A percentile compares a stretch with the other conserved stretches of the same genome.
phyloP scores from a whole-genome alignment of 2,329 filamentous ascomycete species.

The Nothophoma quercina region DNA sequence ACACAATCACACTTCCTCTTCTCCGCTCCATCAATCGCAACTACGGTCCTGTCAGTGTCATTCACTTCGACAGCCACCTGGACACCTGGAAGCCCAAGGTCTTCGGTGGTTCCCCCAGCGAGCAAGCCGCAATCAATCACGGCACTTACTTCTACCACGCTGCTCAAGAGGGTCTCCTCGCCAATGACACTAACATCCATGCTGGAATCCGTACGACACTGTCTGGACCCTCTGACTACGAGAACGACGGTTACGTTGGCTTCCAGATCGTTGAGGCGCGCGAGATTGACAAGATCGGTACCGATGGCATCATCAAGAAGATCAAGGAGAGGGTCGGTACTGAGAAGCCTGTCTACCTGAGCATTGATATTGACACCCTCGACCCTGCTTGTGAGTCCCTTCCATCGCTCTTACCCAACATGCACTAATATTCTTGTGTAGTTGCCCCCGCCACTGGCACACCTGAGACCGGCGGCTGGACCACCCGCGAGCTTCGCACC shows the following conservation, averaged over 20 bases:
- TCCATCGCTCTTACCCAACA: background rate
- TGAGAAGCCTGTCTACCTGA: constrained; percentile 78
- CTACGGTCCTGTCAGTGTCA: constrained; percentile 72
- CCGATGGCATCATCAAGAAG: constrained; percentile 77
- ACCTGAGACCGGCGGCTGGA: constrained; percentile 79
- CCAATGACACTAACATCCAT: constrained; percentile 86
- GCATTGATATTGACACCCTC: constrained; percentile 86
- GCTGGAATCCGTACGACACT: constrained; percentile 86
- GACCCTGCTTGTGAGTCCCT: constrained; percentile 74
- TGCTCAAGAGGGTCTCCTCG: constrained; percentile 76
- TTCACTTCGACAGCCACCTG: constrained; percentile 69
- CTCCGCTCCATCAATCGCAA: constrained; percentile 67
- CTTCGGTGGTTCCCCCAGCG: constrained; percentile 80
- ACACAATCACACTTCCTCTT: constrained; percentile 68
- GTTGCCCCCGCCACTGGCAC: constrained; percentile 78
- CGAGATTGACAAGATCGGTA: constrained; percentile 73
- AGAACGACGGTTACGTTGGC: constrained; percentile 84
- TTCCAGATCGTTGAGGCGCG: constrained; percentile 82
- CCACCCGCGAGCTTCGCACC: constrained; percentile 74
- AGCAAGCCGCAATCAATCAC: constrained; percentile 81
- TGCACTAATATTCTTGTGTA: constrained; percentile 31
- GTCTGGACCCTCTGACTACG: constrained; percentile 79
- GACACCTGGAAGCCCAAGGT: constrained; percentile 81
- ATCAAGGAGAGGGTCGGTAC: constrained; percentile 79
- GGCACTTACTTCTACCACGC: constrained; percentile 91